phyloP scores from a whole-genome alignment of 2,329 filamentous ascomycete genomes.

The Xylariaceae sp. region DNA sequence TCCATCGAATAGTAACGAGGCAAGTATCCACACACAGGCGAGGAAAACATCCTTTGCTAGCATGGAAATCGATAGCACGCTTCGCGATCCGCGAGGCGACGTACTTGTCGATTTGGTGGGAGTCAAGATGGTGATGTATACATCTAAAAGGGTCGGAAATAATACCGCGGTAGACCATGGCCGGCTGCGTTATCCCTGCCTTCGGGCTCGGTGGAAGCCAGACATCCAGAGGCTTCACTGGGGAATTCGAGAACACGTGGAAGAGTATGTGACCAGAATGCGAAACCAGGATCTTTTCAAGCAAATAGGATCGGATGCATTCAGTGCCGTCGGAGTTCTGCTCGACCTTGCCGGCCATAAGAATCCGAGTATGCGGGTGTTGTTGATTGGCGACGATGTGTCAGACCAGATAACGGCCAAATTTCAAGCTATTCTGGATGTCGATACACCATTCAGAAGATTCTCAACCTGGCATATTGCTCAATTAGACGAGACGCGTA shows the following conservation, averaged over 20 bases:
- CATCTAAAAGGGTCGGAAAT: constrained; percentile 1
- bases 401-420: not conserved
- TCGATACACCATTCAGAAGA: constrained; percentile 1
- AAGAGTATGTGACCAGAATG: too few species aligned
- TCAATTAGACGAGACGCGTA: not conserved
- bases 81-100: constrained; percentile 3
- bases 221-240: constrained; percentile 6
- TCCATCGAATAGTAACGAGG: too few species aligned
- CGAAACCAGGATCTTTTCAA: not conserved
- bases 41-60: constrained; percentile 6
- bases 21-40: not conserved
- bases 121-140: not conserved
- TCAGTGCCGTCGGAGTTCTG: not conserved
- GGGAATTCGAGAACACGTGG: too few species aligned
- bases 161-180: not conserved
- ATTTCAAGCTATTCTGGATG: constrained; percentile 1
- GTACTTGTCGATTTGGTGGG: constrained; percentile 3
- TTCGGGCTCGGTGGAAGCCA: constrained; percentile 15
- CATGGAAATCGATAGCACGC: constrained; percentile 3
- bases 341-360: constrained; percentile 10
- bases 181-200: constrained; percentile 9
- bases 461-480: constrained; percentile 3
- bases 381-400: constrained; percentile 3
- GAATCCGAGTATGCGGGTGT: constrained; percentile 3
- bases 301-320: not conserved